Conservation (phyloP, 345 rosid species). For the Carallia brachiata region DNA sequence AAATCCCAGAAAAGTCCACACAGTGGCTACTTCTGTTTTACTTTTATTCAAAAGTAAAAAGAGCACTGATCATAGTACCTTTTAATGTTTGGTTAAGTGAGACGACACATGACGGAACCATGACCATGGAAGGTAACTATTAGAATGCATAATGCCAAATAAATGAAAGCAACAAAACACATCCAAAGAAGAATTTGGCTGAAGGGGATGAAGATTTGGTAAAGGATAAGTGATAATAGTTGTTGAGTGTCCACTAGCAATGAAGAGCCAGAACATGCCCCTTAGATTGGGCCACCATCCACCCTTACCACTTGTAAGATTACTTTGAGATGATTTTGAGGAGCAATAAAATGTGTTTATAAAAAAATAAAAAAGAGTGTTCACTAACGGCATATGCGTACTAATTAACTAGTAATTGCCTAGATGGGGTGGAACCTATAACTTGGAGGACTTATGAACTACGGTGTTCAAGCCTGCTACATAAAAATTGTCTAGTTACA, state of each 20-base stretch:
- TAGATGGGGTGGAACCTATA: too few relatives aligned
- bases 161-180: slow-evolving; percentile 17
- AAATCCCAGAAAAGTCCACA: too few relatives aligned
- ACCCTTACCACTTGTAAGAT: too few relatives aligned
- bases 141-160: slow-evolving; percentile 11
- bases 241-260: neutral
- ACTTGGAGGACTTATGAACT: too few relatives aligned
- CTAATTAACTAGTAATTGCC: neutral
- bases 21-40: neutral
- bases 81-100: neutral
- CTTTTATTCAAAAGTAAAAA: neutral
- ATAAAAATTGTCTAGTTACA: neutral
- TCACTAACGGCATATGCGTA: neutral
- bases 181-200: neutral
- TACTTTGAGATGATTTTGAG: too few relatives aligned
- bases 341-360: too few relatives aligned
- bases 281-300: too few relatives aligned
- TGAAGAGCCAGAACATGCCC: too few relatives aligned
- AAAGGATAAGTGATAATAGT: neutral
- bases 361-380: neutral
- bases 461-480: too few relatives aligned
- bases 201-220: slow-evolving; percentile 16
- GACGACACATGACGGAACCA: slow-evolving; percentile 12
- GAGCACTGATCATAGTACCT: neutral
- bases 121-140: slow-evolving; percentile 25